Evolutionary conservation across 164 flowering plant species (phyloP), one percentile per base, ranked within the genome.

Genomic region (Sextonia rubra): DNA sequence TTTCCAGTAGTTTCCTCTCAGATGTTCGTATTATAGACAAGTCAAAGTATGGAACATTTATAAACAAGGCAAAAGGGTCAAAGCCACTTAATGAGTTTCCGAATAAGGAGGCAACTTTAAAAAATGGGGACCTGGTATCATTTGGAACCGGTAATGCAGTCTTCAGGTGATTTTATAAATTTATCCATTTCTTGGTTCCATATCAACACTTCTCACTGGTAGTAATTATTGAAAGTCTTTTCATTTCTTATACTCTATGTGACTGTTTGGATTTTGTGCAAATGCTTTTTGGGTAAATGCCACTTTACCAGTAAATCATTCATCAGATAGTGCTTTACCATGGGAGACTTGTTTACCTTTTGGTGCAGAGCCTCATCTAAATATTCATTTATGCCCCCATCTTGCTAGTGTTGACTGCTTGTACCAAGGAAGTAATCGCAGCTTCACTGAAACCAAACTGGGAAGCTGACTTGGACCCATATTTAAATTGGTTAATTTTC

Each of bases 61-160:
- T 93, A 32, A 85, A 66, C 76, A 86, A 76, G 76, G 79, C 76
- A 72, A 52, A 60, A 61, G 86, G 75, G 7, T 72, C 84, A 26
- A 80, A 84, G 75, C 80, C 80, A 77, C 82, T 91, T 73, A 86
- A 85, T 68, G 90, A 88, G 66, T 71, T 80, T 55, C 90, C 88
- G 17, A 82, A 82, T 74, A 91, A 84, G 81, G 91, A 88, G 79
- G 74, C 82, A 23, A 68, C 64, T 61, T 67, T 93, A 71, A 79
- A 85, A 71, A 92, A 89, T 73, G 92, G 94, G 23, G 93, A 91
- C 75, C 24, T 85, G 61, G 71, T 94, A 75, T 81, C 88, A 14
- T 94, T 94, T 84, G 98, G 98, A 63, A 87, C 98, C 72, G 94
- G 96, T 61, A 85, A 73, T 86, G 92, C 93, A 61, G 84, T 77